Conservation (phyloP, 2,329 filamentous ascomycete genomes). For the Venturia oleaginea region DNA sequence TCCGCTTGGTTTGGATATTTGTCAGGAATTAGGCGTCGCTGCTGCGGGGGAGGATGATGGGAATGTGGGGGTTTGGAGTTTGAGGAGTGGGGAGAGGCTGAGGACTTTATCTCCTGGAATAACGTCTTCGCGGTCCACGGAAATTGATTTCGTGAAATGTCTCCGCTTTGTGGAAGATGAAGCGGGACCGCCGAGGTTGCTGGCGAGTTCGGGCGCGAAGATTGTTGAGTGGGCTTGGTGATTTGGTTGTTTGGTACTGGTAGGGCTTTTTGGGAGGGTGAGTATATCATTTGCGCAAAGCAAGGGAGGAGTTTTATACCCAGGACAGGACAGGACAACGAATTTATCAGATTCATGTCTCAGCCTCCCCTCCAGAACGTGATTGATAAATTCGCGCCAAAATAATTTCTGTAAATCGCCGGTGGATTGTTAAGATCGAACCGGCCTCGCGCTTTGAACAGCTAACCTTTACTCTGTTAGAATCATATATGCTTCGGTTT, state of each 20-base stretch:
- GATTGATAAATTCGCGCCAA: too few relatives aligned
- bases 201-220: neutral
- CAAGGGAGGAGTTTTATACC: neutral
- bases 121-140: too few relatives aligned
- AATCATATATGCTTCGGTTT: too few relatives aligned
- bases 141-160: slow-evolving; percentile 18
- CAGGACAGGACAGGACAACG: neutral
- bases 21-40: slow-evolving; percentile 23
- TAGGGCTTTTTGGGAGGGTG: neutral
- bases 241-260: too few relatives aligned
- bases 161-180: slow-evolving; percentile 25
- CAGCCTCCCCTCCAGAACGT: too few relatives aligned
- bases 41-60: slow-evolving; percentile 22
- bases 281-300: neutral
- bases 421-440: too few relatives aligned
- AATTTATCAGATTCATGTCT: too few relatives aligned
- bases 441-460: too few relatives aligned
- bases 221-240: slow-evolving; percentile 8
- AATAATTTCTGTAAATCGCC: too few relatives aligned
- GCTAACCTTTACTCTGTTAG: too few relatives aligned
- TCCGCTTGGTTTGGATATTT: slow-evolving; percentile 23
- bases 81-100: neutral
- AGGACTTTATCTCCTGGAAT: neutral
- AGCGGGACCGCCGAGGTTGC: slow-evolving; percentile 17
- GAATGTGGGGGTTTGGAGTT: slow-evolving; percentile 15